phyloP scores from a whole-genome alignment of 2,329 filamentous ascomycete genomes.

The Pestalotiopsis sp. region DNA sequence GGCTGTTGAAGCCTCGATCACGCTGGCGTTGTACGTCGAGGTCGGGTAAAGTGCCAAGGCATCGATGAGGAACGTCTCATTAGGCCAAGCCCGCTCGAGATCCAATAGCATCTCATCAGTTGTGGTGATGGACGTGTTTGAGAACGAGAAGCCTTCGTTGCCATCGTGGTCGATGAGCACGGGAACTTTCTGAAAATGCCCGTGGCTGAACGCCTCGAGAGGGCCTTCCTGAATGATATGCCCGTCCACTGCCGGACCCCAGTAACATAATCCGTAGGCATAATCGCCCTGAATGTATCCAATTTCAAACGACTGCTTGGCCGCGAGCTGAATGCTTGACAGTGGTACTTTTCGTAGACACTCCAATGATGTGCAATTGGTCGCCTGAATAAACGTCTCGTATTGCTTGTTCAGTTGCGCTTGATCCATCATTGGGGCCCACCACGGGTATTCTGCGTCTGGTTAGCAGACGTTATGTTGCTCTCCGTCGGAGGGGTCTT shows the following conservation, averaged over 20 bases:
- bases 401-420: not conserved
- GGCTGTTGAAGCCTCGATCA: not conserved
- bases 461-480: not conserved
- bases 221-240: not conserved
- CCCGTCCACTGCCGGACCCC: not conserved
- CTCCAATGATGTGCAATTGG: not conserved
- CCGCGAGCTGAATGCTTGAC: not conserved
- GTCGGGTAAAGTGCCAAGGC: not conserved
- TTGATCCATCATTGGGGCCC: not conserved
- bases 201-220: not conserved
- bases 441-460: not conserved
- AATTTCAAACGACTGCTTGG: constrained; percentile 19
- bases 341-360: not conserved
- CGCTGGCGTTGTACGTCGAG: not conserved
- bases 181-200: constrained; percentile 24
- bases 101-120: not conserved
- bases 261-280: constrained; percentile 36
- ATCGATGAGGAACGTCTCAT: not conserved
- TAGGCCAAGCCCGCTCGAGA: not conserved
- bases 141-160: constrained; percentile 36
- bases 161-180: constrained; percentile 39
- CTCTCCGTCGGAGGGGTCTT: not conserved
- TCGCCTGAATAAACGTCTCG: not conserved
- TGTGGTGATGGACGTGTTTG: constrained; percentile 5
- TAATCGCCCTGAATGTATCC: constrained; percentile 44